phyloP scores from a whole-genome alignment of 306 rosid species.

The Cajanus cajan region DNA sequence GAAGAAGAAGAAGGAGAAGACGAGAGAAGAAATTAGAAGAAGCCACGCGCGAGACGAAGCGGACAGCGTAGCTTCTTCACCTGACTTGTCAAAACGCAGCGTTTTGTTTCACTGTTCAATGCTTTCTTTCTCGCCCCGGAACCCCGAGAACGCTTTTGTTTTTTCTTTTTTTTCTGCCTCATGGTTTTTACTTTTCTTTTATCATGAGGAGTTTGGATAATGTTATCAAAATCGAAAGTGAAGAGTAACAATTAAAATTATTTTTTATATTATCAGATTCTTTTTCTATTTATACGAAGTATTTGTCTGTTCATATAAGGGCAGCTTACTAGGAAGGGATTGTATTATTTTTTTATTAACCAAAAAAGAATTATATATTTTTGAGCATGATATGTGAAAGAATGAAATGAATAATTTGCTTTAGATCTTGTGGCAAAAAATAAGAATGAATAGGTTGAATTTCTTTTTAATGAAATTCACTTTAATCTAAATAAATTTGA shows the following conservation, averaged over 20 bases:
- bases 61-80: conserved; percentile 22
- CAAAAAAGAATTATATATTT: too few relatives aligned
- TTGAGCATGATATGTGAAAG: too few relatives aligned
- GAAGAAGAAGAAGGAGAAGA: not conserved
- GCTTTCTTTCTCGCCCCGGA: not conserved
- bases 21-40: conserved; percentile 18
- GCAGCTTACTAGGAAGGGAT: too few relatives aligned
- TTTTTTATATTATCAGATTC: too few relatives aligned
- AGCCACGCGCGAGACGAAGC: conserved; percentile 8
- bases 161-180: not conserved
- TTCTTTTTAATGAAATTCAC: not conserved
- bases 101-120: not conserved
- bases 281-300: too few relatives aligned
- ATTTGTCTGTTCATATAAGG: too few relatives aligned
- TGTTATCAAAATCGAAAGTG: not conserved
- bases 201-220: not conserved
- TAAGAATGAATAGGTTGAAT: not conserved
- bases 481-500: too few relatives aligned
- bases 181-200: not conserved
- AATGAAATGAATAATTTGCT: too few relatives aligned
- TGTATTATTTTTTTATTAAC: too few relatives aligned
- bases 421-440: too few relatives aligned
- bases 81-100: conserved; percentile 26
- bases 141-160: not conserved
- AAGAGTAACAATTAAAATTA: not conserved